phyloP scores from a whole-genome alignment of 371 early-diverging fungal genomes.

The Lichtheimia corymbifera region DNA sequence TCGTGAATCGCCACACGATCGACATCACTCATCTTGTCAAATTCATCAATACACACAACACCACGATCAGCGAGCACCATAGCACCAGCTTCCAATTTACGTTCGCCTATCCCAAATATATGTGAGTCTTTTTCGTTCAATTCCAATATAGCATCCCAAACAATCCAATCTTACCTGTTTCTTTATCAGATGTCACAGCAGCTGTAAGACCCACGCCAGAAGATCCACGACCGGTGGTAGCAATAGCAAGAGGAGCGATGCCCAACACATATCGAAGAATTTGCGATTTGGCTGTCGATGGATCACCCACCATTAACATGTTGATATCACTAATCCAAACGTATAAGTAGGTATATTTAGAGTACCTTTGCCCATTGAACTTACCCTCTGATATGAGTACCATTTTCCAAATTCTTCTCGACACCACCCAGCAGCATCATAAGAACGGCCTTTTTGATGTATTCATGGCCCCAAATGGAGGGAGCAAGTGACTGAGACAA shows the following conservation, averaged over 20 bases:
- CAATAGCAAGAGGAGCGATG: slow-evolving; percentile 90
- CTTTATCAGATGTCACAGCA: slow-evolving; percentile 88
- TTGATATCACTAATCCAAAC: slow-evolving; percentile 82
- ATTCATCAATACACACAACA: slow-evolving; percentile 99
- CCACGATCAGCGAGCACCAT: slow-evolving; percentile 99
- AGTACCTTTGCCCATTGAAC: slow-evolving; percentile 18
- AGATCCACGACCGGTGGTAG: slow-evolving; percentile 96
- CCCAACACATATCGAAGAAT: slow-evolving; percentile 88
- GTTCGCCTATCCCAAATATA: slow-evolving; percentile 59
- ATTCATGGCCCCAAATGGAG: slow-evolving; percentile 96
- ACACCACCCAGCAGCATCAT: slow-evolving; percentile 94
- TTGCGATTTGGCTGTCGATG: slow-evolving; percentile 97
- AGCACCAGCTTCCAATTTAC: slow-evolving; percentile 98
- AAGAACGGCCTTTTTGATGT: slow-evolving; percentile 96
- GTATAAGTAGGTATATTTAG: slow-evolving; percentile 9
- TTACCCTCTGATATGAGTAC: slow-evolving; percentile 94
- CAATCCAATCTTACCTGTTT: slow-evolving; percentile 52
- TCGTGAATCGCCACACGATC: slow-evolving; percentile 99
- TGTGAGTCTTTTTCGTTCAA: too few species aligned
- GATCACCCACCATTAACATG: slow-evolving; percentile 96
- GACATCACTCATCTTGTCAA: slow-evolving; percentile 99
- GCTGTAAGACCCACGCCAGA: slow-evolving; percentile 99
- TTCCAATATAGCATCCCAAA: neutral
- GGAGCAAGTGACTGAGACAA: slow-evolving; percentile 92
- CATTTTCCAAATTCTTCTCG: slow-evolving; percentile 93